A percentile compares a stretch with the other conserved stretches of the same genome.
Conservation (phyloP, 768 basidiomycete genomes). For the Trametes cinnabarina region DNA sequence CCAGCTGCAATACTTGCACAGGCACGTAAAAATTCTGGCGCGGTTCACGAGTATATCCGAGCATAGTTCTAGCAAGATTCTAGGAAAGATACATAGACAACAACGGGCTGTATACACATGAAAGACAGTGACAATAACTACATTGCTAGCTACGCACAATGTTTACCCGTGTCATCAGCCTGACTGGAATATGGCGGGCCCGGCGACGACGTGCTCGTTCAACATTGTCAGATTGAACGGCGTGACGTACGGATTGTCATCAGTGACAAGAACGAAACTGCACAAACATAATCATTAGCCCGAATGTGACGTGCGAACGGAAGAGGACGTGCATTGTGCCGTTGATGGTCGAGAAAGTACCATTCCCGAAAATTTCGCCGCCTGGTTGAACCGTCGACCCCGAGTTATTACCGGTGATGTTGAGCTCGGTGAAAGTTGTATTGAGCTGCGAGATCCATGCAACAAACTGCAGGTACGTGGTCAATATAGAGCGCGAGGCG, state of each 20-base stretch:
- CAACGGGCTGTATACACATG: too few species aligned
- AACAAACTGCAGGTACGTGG: too few species aligned
- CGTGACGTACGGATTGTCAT: constrained; percentile 49
- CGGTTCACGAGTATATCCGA: too few species aligned
- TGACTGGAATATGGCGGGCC: constrained; percentile 49
- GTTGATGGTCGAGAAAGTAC: constrained; percentile 45
- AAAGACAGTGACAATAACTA: too few species aligned
- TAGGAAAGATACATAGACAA: too few species aligned
- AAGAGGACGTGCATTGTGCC: constrained; percentile 43
- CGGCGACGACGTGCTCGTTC: constrained; percentile 54
- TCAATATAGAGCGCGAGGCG: too few species aligned
- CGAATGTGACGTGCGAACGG: neutral
- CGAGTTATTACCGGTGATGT: constrained; percentile 40
- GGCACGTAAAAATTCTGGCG: too few species aligned
- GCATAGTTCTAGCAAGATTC: too few species aligned
- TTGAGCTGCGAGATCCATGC: constrained; percentile 64
- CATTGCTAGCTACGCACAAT: too few species aligned
- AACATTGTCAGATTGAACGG: constrained; percentile 55
- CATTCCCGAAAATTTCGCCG: constrained; percentile 41
- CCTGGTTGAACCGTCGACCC: constrained; percentile 50
- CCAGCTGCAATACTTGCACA: too few species aligned
- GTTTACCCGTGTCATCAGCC: too few species aligned
- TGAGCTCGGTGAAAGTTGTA: constrained; percentile 53
- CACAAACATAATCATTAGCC: neutral
- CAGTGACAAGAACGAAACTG: constrained; percentile 51